These are phyloP conservation scores for Backusella luteola DNA, from an alignment of 192 early-diverging fungal genomes.

Conservation along the genomic window DNA sequence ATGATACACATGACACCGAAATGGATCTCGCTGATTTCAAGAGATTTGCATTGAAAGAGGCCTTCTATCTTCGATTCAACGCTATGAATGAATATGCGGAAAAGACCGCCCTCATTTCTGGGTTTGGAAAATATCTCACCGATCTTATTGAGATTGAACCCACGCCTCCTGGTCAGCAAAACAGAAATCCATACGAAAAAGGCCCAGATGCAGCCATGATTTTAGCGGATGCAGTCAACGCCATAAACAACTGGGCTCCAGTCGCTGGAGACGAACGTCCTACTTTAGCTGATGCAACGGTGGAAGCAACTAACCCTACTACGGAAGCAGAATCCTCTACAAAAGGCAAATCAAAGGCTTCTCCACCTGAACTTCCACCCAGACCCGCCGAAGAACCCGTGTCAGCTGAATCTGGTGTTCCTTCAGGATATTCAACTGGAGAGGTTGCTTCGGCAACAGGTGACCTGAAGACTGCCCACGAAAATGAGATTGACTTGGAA, in stretches of 20 bases:
- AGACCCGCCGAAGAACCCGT: background rate
- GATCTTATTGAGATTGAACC: slow-evolving; percentile 38
- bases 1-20: slow-evolving; percentile 34
- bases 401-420: background rate
- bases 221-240: slow-evolving; percentile 29
- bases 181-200: slow-evolving; percentile 25
- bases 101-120: slow-evolving; percentile 32
- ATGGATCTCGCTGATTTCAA: slow-evolving; percentile 42
- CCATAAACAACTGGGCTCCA: slow-evolving; percentile 35
- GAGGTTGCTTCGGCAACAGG: background rate
- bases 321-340: background rate
- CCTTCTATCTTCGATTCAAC: slow-evolving; percentile 41
- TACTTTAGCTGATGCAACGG: slow-evolving; percentile 24
- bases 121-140: slow-evolving; percentile 40
- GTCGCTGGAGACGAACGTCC: slow-evolving; percentile 28
- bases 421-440: background rate
- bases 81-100: slow-evolving; percentile 39
- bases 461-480: background rate
- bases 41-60: slow-evolving; percentile 37
- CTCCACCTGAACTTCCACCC: background rate
- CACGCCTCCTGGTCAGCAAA: slow-evolving; percentile 11
- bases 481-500: slow-evolving; percentile 3
- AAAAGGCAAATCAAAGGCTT: background rate
- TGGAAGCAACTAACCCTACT: background rate
- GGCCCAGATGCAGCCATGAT: slow-evolving; percentile 31